Evolutionary conservation across 2,329 filamentous ascomycete genomes (phyloP).

Genomic region (Ceratocystis papillata): DNA sequence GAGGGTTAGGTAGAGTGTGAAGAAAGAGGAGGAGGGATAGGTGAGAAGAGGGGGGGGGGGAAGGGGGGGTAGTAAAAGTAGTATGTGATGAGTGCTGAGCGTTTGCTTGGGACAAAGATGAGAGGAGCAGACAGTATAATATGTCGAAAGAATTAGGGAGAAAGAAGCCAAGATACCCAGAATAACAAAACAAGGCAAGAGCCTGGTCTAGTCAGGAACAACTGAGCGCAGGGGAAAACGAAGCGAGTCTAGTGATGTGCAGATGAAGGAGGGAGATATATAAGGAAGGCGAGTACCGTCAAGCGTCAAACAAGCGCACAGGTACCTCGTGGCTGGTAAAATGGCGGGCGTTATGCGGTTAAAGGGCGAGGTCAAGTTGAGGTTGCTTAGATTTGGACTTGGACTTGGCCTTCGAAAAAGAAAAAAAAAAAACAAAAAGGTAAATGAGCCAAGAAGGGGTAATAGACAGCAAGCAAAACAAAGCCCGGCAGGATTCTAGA

Average conservation of each 20-base stretch:
- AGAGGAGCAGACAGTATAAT: background rate
- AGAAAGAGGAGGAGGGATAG: too few species aligned
- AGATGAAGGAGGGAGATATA: background rate
- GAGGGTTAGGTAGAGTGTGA: too few species aligned
- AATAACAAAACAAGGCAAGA: background rate
- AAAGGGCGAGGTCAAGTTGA: background rate
- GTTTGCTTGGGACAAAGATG: background rate
- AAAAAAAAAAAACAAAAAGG: background rate
- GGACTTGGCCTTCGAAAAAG: background rate
- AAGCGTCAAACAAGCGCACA: conserved; percentile 12
- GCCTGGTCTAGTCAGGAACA: conserved; percentile 5
- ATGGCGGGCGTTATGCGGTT: background rate
- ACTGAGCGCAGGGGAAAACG: background rate
- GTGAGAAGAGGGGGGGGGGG: too few species aligned
- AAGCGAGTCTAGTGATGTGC: background rate
- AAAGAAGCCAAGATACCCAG: background rate
- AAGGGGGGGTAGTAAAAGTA: too few species aligned
- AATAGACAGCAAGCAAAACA: background rate
- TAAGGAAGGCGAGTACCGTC: conserved; percentile 4
- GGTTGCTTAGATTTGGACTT: background rate
- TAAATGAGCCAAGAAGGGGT: background rate
- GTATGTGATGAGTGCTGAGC: background rate
- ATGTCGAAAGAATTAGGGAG: background rate
- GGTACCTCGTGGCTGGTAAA: background rate
- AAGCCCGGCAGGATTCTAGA: conserved; percentile 1